These are phyloP conservation scores for Phyllostachys edulis DNA, from an alignment of 176 grass and related monocot genomes.

Conservation along the genomic window DNA sequence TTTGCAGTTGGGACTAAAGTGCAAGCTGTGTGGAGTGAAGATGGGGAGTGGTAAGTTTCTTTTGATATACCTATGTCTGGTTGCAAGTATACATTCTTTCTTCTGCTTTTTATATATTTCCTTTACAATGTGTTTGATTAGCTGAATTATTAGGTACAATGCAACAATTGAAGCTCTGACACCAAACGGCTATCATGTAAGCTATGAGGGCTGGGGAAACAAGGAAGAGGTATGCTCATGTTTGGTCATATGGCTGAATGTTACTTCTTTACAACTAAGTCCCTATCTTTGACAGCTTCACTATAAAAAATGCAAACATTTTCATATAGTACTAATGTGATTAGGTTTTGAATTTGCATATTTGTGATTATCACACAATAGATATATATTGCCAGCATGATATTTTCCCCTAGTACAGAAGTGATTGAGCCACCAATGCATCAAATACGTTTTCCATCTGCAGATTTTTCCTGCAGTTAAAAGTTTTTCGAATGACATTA, in stretches of 20 bases:
- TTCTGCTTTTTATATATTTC: constrained; percentile 1
- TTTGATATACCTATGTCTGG: constrained; percentile 21
- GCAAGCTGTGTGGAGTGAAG: constrained; percentile 83
- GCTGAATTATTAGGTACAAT: constrained; percentile 73
- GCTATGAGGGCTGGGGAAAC: constrained; percentile 76
- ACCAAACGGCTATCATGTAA: constrained; percentile 82
- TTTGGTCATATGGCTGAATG: background rate
- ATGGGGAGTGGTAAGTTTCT: constrained; percentile 70
- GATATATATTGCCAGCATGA: background rate
- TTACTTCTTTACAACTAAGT: background rate
- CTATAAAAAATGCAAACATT: background rate
- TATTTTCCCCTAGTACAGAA: background rate
- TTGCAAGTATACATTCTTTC: background rate
- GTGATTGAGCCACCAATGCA: background rate
- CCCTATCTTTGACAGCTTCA: background rate
- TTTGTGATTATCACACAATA: background rate
- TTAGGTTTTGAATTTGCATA: background rate
- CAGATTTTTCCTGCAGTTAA: background rate
- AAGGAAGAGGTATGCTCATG: constrained; percentile 74
- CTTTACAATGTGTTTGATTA: constrained; percentile 42
- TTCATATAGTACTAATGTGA: constrained; percentile 24
- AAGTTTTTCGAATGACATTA: background rate
- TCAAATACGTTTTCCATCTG: constrained; percentile 1
- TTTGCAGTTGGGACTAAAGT: constrained; percentile 71
- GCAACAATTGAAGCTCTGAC: constrained; percentile 77